These are phyloP conservation scores for Hypoxylon rickii DNA, from an alignment of 495 filamentous ascomycete species.

Conservation along the genomic window DNA sequence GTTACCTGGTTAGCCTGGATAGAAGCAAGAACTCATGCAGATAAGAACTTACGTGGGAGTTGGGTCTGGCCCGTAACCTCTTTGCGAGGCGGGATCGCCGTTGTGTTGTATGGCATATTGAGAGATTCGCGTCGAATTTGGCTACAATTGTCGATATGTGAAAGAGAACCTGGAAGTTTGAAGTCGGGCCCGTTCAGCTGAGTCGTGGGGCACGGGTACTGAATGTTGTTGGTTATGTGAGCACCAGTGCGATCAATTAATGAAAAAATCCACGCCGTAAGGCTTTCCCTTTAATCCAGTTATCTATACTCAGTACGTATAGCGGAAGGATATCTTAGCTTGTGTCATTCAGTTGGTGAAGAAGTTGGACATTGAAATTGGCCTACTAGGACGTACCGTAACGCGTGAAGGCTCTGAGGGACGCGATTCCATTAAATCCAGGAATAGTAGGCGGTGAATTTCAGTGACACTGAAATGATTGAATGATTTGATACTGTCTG, in stretches of 20 bases:
- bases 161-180: too few relatives aligned
- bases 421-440: slow-evolving; percentile 41
- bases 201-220: too few relatives aligned
- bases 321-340: too few relatives aligned
- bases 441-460: slow-evolving; percentile 15
- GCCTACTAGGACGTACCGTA: not conserved
- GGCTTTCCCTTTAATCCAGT: too few relatives aligned
- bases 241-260: too few relatives aligned
- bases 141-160: not conserved
- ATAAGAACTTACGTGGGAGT: slow-evolving; percentile 72
- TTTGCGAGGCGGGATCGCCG: slow-evolving; percentile 74
- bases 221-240: too few relatives aligned
- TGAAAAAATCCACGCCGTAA: too few relatives aligned
- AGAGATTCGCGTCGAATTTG: not conserved
- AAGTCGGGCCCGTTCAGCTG: too few relatives aligned
- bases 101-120: slow-evolving; percentile 86
- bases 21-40: not conserved
- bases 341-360: not conserved
- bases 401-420: slow-evolving; percentile 24
- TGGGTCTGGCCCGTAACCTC: slow-evolving; percentile 84
- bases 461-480: not conserved
- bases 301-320: too few relatives aligned
- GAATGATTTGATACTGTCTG: too few relatives aligned
- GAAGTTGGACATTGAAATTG: not conserved
- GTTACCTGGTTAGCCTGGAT: not conserved